Percentiles rank a stretch among this genome's conserved stretches.
phyloP scores from a whole-genome alignment of 73 alveolate genomes.

The Stentor coeruleus region DNA sequence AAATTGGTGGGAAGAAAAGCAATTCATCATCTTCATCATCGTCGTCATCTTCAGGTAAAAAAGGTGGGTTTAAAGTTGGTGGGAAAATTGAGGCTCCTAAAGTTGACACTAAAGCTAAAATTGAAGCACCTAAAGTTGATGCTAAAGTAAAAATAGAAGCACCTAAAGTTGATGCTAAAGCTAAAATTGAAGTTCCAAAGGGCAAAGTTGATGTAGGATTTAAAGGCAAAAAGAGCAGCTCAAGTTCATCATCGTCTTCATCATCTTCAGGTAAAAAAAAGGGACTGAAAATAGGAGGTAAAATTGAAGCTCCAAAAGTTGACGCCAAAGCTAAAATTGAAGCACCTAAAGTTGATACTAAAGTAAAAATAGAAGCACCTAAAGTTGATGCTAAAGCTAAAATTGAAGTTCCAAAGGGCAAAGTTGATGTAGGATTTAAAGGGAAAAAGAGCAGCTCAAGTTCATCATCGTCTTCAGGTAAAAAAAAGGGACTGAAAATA shows the following conservation, averaged over 20 bases:
- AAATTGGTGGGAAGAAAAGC: not conserved
- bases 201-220: not conserved
- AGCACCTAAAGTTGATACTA: not conserved
- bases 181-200: not conserved
- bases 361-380: not conserved
- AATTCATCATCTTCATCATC: not conserved
- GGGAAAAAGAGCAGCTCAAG: no score
- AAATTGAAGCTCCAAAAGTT: not conserved
- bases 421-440: not conserved
- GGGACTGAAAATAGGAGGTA: not conserved
- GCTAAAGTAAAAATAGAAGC: not conserved
- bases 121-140: not conserved
- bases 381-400: not conserved
- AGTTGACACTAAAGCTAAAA: not conserved
- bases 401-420: not conserved
- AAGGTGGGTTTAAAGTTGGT: no score
- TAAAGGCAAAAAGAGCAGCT: not conserved
- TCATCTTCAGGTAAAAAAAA: not conserved
- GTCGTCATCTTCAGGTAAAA: not conserved
- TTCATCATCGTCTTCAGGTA: not conserved
- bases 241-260: not conserved
- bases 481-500: not conserved
- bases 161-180: not conserved
- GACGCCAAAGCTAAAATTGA: not conserved
- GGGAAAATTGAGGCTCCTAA: not conserved